A percentile compares a stretch with the other conserved stretches of the same genome.
These are phyloP conservation scores for Marchantia paleacea DNA, from an alignment of 225 moss, liverwort and hornwort genomes.

Conservation along the genomic window DNA sequence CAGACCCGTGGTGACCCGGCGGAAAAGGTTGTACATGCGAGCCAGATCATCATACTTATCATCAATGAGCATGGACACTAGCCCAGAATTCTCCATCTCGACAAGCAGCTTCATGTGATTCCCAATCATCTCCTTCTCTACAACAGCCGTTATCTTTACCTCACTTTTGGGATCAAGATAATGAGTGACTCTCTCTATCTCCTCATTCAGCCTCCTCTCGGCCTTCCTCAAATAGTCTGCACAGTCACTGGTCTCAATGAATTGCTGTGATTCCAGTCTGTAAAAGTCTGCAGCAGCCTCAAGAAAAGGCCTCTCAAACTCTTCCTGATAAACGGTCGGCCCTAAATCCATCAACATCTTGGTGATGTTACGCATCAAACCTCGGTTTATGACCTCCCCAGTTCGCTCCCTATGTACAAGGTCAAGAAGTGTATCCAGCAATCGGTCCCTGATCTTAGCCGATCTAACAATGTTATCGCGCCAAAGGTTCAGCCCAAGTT, in stretches of 20 bases:
- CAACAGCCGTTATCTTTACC: constrained; percentile 42
- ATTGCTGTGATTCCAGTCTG: constrained; percentile 46
- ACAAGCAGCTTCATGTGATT: constrained; percentile 46
- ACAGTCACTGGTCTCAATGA: constrained; percentile 43
- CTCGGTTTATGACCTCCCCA: constrained; percentile 48
- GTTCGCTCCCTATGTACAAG: constrained; percentile 47
- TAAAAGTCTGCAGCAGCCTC: constrained; percentile 46
- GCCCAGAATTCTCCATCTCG: constrained; percentile 50
- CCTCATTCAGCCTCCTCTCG: constrained; percentile 45
- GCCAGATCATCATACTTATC: constrained; percentile 50
- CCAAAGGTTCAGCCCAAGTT: constrained; percentile 49
- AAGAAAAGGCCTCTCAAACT: constrained; percentile 43
- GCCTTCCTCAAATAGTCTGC: constrained; percentile 46
- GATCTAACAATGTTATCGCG: constrained; percentile 43
- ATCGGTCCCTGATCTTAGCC: constrained; percentile 42
- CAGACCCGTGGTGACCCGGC: constrained; percentile 31
- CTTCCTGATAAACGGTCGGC: constrained; percentile 42
- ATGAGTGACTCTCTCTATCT: constrained; percentile 48
- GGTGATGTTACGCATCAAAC: constrained; percentile 49
- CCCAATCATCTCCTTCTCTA: constrained; percentile 49
- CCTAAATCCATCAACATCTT: constrained; percentile 49
- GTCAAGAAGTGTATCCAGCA: constrained; percentile 43
- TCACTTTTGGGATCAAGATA: constrained; percentile 46
- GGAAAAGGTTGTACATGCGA: constrained; percentile 43
- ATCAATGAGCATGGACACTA: constrained; percentile 47